Evolutionary conservation across 1,284 basidiomycete species (phyloP).

Genomic region (Heterobasidion parviporum): DNA sequence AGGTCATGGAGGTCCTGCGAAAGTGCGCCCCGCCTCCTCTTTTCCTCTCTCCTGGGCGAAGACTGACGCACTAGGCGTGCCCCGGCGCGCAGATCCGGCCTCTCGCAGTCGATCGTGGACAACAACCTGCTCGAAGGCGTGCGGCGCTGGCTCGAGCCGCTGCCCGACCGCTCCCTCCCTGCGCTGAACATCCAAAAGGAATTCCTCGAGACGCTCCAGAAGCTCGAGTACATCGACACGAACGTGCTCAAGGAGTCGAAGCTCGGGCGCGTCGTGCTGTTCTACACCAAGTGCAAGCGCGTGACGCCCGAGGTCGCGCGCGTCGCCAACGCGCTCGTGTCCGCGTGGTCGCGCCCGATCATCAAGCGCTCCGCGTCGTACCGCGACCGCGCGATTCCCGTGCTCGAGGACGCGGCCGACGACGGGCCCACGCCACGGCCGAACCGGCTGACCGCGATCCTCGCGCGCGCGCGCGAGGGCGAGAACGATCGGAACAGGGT

Average conservation of each 20-base stretch:
- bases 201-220: conserved; percentile 78
- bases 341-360: conserved; percentile 89
- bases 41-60: neutral
- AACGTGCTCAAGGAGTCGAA: conserved; percentile 87
- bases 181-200: conserved; percentile 94
- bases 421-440: conserved; percentile 29
- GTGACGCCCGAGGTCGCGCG: conserved; percentile 78
- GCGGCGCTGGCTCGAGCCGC: conserved; percentile 88
- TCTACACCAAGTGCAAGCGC: conserved; percentile 92
- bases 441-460: conserved; percentile 60
- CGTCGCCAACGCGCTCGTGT: conserved; percentile 81
- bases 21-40: conserved; percentile 54
- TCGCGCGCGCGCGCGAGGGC: conserved; percentile 47
- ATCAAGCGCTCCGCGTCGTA: conserved; percentile 86
- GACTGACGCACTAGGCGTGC: neutral
- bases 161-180: conserved; percentile 87
- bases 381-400: conserved; percentile 64
- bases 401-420: conserved; percentile 28
- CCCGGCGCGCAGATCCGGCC: conserved; percentile 44
- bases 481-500: conserved; percentile 60
- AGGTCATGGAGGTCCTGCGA: conserved; percentile 89
- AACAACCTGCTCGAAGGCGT: conserved; percentile 93
- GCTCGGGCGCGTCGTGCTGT: conserved; percentile 87
- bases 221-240: conserved; percentile 85
- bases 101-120: conserved; percentile 91